Base-by-base conservation (phyloP, 2,329 filamentous ascomycete species). In the Monilinia polystroma region DNA sequence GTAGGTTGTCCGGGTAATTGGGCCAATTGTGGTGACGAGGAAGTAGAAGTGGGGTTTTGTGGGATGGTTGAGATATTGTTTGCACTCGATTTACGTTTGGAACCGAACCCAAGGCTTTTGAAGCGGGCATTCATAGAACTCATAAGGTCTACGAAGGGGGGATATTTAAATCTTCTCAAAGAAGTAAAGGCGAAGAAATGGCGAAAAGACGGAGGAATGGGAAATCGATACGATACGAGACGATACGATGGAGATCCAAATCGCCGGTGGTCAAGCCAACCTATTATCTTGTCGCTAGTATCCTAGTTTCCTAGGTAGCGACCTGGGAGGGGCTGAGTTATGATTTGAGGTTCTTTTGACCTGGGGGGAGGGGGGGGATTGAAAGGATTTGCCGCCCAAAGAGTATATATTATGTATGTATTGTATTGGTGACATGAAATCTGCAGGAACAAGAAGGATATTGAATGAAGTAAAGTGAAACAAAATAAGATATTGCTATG, bases 91-190 rank as follows among this genome's bases (percentile, higher is more conserved):
- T 88, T 90, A 80, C 90, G 88, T 85, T 90, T 91, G 81, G 75
- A 77, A 67, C 89, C 89, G 83, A 91, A 90, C 81, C 90, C 89
- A 82, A 92, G 85, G 84, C 86, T 85, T 84, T 91, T 90, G 79
- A 92, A 87, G 80, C 89, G 87, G 79, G 87, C 86, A 83, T 91
- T 91, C 86, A 90, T 85, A 84, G 87, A 91, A 85, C 86, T 90
- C 88, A 91, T 90, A 83, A 80, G 80, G 77, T 72, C 70, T 66
- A 67, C 67, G 63, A 67, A 59, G 53, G 68, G 66, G 58, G 52
- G 43, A 60, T 53, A 23, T 52, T 54, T 32, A 45, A 47, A 60
- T 58, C 73, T 74, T 68, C 73, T 73, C 78, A 49, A 77, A 78
- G 77, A 62, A 66, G 23, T 10, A 47, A 51, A 26, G 35, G 58